These are phyloP conservation scores for Lyophyllum semitale DNA, from an alignment of 768 basidiomycete genomes.

Conservation along the genomic window DNA sequence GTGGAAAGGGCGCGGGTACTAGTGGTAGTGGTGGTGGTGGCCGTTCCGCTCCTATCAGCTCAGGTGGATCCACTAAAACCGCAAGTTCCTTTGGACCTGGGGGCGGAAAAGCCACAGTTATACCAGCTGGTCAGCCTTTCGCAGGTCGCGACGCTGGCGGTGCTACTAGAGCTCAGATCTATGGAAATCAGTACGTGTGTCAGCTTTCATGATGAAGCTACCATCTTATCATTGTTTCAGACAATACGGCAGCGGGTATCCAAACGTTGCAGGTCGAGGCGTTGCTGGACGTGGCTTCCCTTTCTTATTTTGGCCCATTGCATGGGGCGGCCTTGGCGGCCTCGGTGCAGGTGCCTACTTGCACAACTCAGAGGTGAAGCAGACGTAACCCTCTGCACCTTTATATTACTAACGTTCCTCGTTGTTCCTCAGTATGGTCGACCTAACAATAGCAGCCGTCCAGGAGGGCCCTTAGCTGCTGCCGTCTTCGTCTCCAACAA, in stretches of 20 bases:
- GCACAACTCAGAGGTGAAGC: conserved; percentile 39
- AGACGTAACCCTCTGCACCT: not conserved
- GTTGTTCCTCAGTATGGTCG: conserved; percentile 43
- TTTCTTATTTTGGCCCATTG: conserved; percentile 58
- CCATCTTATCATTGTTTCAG: conserved; percentile 25
- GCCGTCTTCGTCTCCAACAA: conserved; percentile 41
- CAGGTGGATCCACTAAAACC: conserved; percentile 13
- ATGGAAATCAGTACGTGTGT: conserved; percentile 36
- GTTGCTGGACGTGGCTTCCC: conserved; percentile 50
- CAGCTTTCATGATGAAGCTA: not conserved
- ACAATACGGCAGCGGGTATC: conserved; percentile 59
- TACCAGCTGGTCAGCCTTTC: conserved; percentile 39
- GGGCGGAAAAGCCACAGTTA: conserved; percentile 27
- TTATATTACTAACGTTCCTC: not conserved
- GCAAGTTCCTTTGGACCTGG: conserved; percentile 20
- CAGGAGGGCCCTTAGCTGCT: conserved; percentile 43
- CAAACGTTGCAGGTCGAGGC: conserved; percentile 39
- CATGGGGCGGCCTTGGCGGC: conserved; percentile 39
- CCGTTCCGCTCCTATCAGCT: conserved; percentile 8
- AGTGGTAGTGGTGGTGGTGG: not conserved
- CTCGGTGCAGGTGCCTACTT: conserved; percentile 21
- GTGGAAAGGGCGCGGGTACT: conserved; percentile 14
- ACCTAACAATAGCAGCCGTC: conserved; percentile 43
- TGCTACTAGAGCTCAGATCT: conserved; percentile 40
- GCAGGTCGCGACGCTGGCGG: conserved; percentile 47